Conservation (phyloP, 768 basidiomycete genomes). For the Suillus subluteus region DNA sequence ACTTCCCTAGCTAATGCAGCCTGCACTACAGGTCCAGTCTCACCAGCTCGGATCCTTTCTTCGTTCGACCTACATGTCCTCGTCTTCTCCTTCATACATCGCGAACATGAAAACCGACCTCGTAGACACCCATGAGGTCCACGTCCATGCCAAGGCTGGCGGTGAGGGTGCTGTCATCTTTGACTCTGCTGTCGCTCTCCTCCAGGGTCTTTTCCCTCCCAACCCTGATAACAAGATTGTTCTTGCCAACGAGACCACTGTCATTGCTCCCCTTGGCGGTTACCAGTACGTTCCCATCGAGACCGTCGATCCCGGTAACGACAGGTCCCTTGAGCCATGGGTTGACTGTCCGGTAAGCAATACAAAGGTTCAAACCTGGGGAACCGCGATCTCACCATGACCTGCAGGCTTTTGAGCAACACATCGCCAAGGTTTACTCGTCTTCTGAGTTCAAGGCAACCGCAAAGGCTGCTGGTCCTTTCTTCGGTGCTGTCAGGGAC, state of each 20-base stretch:
- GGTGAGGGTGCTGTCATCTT: conserved; percentile 84
- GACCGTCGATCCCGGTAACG: conserved; percentile 82
- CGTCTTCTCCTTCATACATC: conserved; percentile 69
- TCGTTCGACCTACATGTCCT: conserved; percentile 67
- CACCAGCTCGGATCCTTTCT: conserved; percentile 64
- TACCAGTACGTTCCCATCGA: conserved; percentile 90
- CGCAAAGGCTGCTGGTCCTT: conserved; percentile 58
- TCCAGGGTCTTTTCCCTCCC: conserved; percentile 87
- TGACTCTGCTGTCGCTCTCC: conserved; percentile 81
- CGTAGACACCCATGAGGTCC: conserved; percentile 73
- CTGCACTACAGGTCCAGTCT: conserved; percentile 57
- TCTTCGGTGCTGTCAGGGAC: conserved; percentile 69
- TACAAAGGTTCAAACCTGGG: conserved; percentile 17
- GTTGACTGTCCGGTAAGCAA: conserved; percentile 55
- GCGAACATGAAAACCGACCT: conserved; percentile 65
- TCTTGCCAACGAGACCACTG: conserved; percentile 76
- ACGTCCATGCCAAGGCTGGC: conserved; percentile 80
- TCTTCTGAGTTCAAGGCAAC: conserved; percentile 70
- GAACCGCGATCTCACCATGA: conserved; percentile 9
- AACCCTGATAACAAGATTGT: conserved; percentile 68
- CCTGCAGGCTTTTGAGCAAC: conserved; percentile 63
- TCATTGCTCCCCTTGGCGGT: conserved; percentile 75
- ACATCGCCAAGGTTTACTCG: conserved; percentile 59
- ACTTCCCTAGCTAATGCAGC: conserved; percentile 5
- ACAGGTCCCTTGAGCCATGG: conserved; percentile 85